A percentile compares a stretch with the other conserved stretches of the same genome.
Conservation (phyloP, 371 early-diverging fungal species). For the Blyttiomyces sp. region DNA sequence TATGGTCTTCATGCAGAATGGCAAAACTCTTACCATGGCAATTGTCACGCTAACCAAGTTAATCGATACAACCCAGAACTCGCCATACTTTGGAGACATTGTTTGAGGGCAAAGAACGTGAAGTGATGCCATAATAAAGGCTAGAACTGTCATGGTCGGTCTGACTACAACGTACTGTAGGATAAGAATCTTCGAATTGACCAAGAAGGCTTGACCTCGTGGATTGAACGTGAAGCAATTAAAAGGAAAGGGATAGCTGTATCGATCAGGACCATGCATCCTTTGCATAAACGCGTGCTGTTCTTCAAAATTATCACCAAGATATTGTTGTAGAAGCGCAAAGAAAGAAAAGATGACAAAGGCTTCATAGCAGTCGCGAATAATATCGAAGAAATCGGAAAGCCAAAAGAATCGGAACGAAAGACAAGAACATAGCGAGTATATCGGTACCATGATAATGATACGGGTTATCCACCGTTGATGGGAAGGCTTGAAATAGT, state of each 20-base stretch:
- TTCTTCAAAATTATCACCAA: slow-evolving; percentile 8
- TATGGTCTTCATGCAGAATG: slow-evolving; percentile 12
- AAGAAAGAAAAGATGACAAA: slow-evolving; percentile 39
- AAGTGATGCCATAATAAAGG: slow-evolving; percentile 48
- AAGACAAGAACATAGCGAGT: slow-evolving; percentile 58
- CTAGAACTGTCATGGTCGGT: slow-evolving; percentile 54
- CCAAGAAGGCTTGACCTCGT: slow-evolving; percentile 52
- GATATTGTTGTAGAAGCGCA: slow-evolving; percentile 16
- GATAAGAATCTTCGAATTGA: slow-evolving; percentile 52
- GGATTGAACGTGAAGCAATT: slow-evolving; percentile 61
- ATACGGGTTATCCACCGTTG: slow-evolving; percentile 66
- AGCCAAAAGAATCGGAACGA: slow-evolving; percentile 60
- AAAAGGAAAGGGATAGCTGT: slow-evolving; percentile 58
- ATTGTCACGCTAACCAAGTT: slow-evolving; percentile 55
- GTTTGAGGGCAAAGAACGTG: slow-evolving; percentile 55
- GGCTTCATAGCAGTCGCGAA: slow-evolving; percentile 61
- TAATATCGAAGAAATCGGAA: slow-evolving; percentile 58
- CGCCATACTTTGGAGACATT: slow-evolving; percentile 51
- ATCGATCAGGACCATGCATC: slow-evolving; percentile 1
- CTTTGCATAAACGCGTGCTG: slow-evolving; percentile 15
- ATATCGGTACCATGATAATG: slow-evolving; percentile 69
- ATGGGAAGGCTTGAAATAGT: slow-evolving; percentile 29
- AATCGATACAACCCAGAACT: slow-evolving; percentile 52
- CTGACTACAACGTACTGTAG: slow-evolving; percentile 65
- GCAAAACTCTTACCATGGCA: slow-evolving; percentile 40